Evolutionary conservation across 805 yeast genomes (phyloP).

Genomic region (Candida berthetii): DNA sequence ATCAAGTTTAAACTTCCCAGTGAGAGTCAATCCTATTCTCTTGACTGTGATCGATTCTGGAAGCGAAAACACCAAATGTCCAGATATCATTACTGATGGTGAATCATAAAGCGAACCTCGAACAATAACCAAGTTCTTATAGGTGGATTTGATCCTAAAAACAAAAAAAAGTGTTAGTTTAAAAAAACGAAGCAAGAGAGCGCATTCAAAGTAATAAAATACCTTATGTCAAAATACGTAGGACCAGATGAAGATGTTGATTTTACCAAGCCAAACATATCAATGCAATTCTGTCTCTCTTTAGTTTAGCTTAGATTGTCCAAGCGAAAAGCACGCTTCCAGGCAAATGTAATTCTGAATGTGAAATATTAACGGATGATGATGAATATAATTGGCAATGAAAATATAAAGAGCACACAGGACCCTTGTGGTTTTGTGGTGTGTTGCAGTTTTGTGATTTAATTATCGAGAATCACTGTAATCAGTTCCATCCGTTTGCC

Average conservation of each 20-base stretch:
- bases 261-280: conserved; percentile 19
- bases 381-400: no score
- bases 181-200: no score
- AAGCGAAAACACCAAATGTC: conserved; percentile 66
- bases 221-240: conserved; percentile 24
- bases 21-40: conserved; percentile 52
- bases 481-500: no score
- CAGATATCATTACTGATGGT: conserved; percentile 65
- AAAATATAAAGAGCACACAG: no score
- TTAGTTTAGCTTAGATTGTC: no score
- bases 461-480: no score
- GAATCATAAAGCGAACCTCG: conserved; percentile 76
- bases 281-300: no score
- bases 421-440: no score
- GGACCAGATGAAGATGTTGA: conserved; percentile 12
- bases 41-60: conserved; percentile 63
- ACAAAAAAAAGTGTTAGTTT: not conserved
- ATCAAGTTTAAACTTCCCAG: conserved; percentile 59
- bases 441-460: no score
- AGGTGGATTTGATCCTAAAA: conserved; percentile 28
- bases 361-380: no score
- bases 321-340: no score
- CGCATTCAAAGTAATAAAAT: conserved; percentile 1
- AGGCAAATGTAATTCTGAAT: no score
- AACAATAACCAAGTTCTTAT: conserved; percentile 61